These are phyloP conservation scores for Stagonosporopsis tanaceti DNA, from an alignment of 2,329 filamentous ascomycete species.

Conservation along the genomic window DNA sequence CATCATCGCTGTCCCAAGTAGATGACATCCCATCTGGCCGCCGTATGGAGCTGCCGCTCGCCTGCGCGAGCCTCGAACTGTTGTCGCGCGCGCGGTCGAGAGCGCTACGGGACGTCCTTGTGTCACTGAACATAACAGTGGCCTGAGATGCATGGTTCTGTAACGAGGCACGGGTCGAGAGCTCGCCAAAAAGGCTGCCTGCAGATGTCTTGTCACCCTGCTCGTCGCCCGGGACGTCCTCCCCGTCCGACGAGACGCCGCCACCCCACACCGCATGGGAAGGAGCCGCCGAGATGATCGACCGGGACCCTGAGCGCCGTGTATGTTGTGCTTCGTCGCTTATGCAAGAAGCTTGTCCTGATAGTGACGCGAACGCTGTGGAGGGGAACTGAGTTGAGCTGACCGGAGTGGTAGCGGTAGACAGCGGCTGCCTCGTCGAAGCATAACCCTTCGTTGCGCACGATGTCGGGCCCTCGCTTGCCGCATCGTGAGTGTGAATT, in stretches of 20 bases:
- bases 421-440: constrained; percentile 27
- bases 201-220: constrained; percentile 16
- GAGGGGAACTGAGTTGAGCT: constrained; percentile 21
- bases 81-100: constrained; percentile 24
- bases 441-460: constrained; percentile 20
- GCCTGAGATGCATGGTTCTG: constrained; percentile 36
- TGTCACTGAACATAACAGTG: constrained; percentile 23
- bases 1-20: constrained; percentile 26
- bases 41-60: constrained; percentile 18
- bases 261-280: constrained; percentile 13
- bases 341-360: constrained; percentile 27
- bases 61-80: constrained; percentile 21
- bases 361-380: constrained; percentile 28
- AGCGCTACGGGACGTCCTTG: constrained; percentile 29
- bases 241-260: constrained; percentile 7
- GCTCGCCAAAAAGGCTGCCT: constrained; percentile 22
- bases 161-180: constrained; percentile 33
- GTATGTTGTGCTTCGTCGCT: constrained; percentile 34
- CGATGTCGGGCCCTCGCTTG: constrained; percentile 13
- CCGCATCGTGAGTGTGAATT: constrained; percentile 4
- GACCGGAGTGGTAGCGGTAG: constrained; percentile 27
- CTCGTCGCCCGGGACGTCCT: constrained; percentile 16
- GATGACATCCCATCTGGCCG: constrained; percentile 15
- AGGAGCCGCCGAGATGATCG: constrained; percentile 27
- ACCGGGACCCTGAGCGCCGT: constrained; percentile 26